Evolutionary conservation across 177 flowering plant species (phyloP).

Genomic region (Vitis hybrid): DNA sequence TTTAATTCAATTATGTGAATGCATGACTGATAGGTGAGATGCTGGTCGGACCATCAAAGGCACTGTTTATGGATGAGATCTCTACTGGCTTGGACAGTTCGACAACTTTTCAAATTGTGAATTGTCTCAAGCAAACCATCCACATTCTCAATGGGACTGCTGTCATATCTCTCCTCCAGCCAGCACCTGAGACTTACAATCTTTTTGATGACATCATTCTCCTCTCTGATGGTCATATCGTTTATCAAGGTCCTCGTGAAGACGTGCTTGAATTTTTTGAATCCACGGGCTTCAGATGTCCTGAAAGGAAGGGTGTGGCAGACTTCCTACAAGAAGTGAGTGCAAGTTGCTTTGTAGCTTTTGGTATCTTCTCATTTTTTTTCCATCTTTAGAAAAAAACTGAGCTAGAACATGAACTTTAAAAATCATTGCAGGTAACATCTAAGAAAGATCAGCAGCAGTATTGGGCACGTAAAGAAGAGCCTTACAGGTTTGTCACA

Average conservation of each 20-base stretch:
- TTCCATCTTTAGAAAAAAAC: not conserved
- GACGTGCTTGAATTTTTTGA: conserved; percentile 41
- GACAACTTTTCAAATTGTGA: conserved; percentile 53
- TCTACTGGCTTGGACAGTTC: conserved; percentile 61
- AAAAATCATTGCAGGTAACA: conserved; percentile 19
- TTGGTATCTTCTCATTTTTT: not conserved
- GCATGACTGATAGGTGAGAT: conserved; percentile 37
- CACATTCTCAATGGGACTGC: conserved; percentile 38
- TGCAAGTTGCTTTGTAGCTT: not conserved
- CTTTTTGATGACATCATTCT: conserved; percentile 54
- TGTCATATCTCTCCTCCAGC: conserved; percentile 46
- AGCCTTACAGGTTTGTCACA: conserved; percentile 20
- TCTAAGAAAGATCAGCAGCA: conserved; percentile 31
- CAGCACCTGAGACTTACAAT: conserved; percentile 51
- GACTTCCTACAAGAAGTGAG: conserved; percentile 55
- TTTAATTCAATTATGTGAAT: not conserved
- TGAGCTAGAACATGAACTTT: not conserved
- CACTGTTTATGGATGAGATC: conserved; percentile 53
- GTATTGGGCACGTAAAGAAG: conserved; percentile 22
- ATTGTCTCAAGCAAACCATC: conserved; percentile 32
- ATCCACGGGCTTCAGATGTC: conserved; percentile 43
- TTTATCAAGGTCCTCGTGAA: conserved; percentile 51
- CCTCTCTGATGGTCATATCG: conserved; percentile 43
- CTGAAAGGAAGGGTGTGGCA: conserved; percentile 50
- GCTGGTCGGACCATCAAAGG: conserved; percentile 52